These are phyloP conservation scores for Claviceps maximensis DNA, from an alignment of 2,329 filamentous ascomycete species.

Conservation along the genomic window DNA sequence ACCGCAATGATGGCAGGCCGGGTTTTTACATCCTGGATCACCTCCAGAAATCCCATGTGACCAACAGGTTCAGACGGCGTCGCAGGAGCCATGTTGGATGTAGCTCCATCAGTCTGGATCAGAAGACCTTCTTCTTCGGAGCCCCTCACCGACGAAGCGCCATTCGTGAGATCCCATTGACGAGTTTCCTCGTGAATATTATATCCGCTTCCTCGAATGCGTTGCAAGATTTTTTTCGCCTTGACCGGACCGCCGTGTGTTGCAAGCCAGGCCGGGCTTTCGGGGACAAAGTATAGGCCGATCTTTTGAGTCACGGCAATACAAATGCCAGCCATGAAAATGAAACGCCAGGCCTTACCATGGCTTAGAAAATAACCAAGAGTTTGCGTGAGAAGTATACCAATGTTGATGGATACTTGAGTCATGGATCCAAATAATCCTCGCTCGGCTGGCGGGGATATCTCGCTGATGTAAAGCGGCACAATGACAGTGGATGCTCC, in stretches of 20 bases:
- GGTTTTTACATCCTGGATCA: slow-evolving; percentile 53
- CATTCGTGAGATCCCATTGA: slow-evolving; percentile 33
- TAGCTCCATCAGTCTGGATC: slow-evolving; percentile 15
- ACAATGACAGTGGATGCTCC: slow-evolving; percentile 87
- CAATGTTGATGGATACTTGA: slow-evolving; percentile 85
- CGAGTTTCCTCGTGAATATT: slow-evolving; percentile 64
- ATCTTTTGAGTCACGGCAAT: slow-evolving; percentile 55
- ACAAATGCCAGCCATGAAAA: slow-evolving; percentile 59
- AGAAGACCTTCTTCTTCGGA: slow-evolving; percentile 64
- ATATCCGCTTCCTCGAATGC: slow-evolving; percentile 55
- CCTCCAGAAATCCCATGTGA: slow-evolving; percentile 49
- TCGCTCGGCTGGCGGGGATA: slow-evolving; percentile 60
- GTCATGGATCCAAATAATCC: slow-evolving; percentile 78
- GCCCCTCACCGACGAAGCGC: slow-evolving; percentile 16
- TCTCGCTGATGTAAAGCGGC: slow-evolving; percentile 86
- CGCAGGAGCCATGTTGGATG: slow-evolving; percentile 2
- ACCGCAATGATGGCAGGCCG: slow-evolving; percentile 69
- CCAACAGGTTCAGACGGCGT: background rate
- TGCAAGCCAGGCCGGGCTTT: slow-evolving; percentile 82
- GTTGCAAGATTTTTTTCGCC: slow-evolving; percentile 57
- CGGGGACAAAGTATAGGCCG: slow-evolving; percentile 64
- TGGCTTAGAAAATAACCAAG: slow-evolving; percentile 80
- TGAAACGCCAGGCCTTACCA: slow-evolving; percentile 68
- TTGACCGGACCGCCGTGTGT: slow-evolving; percentile 45
- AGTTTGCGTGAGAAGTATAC: slow-evolving; percentile 71